Percentiles rank a stretch among this genome's conserved stretches.
phyloP scores from a whole-genome alignment of 257 asterid genomes.

The Avicennia marina region DNA sequence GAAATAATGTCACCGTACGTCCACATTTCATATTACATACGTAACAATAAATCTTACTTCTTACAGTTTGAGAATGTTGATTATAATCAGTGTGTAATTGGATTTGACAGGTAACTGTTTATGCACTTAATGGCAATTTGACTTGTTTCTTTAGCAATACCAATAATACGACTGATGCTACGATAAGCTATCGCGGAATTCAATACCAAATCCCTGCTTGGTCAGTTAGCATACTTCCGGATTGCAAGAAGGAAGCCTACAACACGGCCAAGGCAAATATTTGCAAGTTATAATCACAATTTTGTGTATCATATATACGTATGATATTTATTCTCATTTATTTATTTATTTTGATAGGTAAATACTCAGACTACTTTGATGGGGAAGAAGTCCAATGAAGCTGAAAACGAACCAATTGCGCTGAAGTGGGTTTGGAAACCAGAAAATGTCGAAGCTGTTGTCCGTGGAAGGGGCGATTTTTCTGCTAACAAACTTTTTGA shows the following conservation, averaged over 20 bases:
- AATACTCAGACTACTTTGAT: conserved; percentile 55
- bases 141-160: conserved; percentile 56
- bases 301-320: neutral
- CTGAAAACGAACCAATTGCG: conserved; percentile 29
- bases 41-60: too few species aligned
- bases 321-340: neutral
- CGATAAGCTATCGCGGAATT: conserved; percentile 32
- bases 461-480: conserved; percentile 31
- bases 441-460: conserved; percentile 29
- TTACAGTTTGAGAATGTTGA: too few species aligned
- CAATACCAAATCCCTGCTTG: conserved; percentile 60
- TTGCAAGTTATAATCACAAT: neutral
- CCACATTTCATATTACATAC: too few species aligned
- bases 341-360: conserved; percentile 24
- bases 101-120: conserved; percentile 45
- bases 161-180: conserved; percentile 38
- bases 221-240: conserved; percentile 81
- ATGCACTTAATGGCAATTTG: conserved; percentile 24
- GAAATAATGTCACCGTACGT: conserved; percentile 40
- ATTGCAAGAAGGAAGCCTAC: conserved; percentile 56
- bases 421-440: conserved; percentile 57
- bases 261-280: conserved; percentile 65
- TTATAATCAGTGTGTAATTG: too few species aligned
- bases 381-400: conserved; percentile 34
- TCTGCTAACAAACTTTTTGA: conserved; percentile 35